Evolutionary conservation across 148 eudicot species (phyloP).

Genomic region (Pharnaceum exiguum): DNA sequence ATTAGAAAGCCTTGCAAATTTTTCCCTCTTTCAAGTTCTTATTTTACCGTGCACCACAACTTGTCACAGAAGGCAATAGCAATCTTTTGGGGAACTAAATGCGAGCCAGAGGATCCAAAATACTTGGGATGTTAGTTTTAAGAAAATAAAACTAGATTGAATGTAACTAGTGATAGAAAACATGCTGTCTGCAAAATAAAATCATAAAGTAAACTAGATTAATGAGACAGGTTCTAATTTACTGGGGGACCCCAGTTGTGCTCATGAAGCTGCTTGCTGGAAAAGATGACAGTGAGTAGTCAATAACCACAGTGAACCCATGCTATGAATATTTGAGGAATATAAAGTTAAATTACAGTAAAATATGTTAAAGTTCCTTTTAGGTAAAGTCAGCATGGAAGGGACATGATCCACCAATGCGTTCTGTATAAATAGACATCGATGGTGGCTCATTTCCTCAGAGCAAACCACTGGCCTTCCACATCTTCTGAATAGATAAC

Average conservation of each 20-base stretch:
- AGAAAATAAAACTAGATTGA: too few relatives aligned
- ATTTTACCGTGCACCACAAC: not conserved
- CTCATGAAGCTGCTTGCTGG: not conserved
- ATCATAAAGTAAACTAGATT: too few relatives aligned
- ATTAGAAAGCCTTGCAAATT: too few relatives aligned
- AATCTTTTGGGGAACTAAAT: not conserved
- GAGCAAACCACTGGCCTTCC: not conserved
- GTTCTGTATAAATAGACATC: conserved; percentile 12
- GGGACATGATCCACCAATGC: not conserved
- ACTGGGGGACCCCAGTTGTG: not conserved
- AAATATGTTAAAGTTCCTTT: conserved; percentile 11
- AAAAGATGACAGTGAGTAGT: not conserved
- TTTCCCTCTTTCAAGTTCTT: not conserved
- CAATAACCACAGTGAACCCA: not conserved
- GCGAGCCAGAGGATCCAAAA: not conserved
- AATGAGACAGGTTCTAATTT: not conserved
- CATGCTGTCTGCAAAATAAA: too few relatives aligned
- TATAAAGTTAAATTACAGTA: conserved; percentile 2
- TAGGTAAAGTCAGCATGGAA: conserved; percentile 8
- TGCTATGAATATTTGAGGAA: not conserved
- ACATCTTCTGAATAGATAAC: not conserved
- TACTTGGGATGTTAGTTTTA: not conserved
- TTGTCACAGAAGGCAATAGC: not conserved
- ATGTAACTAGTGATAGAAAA: too few relatives aligned
- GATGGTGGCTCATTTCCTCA: not conserved